phyloP scores from a whole-genome alignment of 2,329 filamentous ascomycete species.

The Gliomastix tumulicola region DNA sequence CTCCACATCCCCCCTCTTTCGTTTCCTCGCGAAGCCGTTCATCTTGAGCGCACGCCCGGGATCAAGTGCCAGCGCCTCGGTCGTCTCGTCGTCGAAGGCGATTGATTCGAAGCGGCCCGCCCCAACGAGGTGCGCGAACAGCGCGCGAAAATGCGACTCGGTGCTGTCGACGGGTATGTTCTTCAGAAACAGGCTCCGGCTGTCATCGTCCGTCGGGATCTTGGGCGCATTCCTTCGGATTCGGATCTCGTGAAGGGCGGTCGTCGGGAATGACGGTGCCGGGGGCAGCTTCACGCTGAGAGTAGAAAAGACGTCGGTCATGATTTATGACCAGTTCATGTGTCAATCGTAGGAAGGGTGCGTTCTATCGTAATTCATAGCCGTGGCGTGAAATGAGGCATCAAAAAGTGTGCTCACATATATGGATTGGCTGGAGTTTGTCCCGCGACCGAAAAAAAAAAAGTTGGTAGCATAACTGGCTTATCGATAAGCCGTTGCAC shows the following conservation, averaged over 20 bases:
- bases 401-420: too few relatives aligned
- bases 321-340: too few relatives aligned
- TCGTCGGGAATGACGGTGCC: constrained; percentile 52
- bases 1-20: constrained; percentile 40
- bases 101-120: constrained; percentile 73
- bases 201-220: constrained; percentile 64
- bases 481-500: too few relatives aligned
- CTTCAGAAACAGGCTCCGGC: constrained; percentile 80
- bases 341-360: too few relatives aligned
- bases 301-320: constrained; percentile 59
- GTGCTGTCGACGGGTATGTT: constrained; percentile 85
- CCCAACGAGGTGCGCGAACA: constrained; percentile 70
- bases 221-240: constrained; percentile 77
- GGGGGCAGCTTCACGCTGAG: constrained; percentile 62
- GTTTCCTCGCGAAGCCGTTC: constrained; percentile 30
- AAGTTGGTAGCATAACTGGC: too few relatives aligned
- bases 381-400: too few relatives aligned
- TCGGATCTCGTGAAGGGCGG: constrained; percentile 76
- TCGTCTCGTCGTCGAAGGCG: constrained; percentile 60
- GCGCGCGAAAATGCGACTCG: constrained; percentile 63
- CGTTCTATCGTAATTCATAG: too few relatives aligned
- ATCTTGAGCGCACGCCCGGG: constrained; percentile 39
- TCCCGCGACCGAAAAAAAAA: background rate
- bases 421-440: too few relatives aligned
- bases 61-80: constrained; percentile 29